A percentile compares a stretch with the other conserved stretches of the same genome.
These are phyloP conservation scores for Camelina sativa DNA, from an alignment of 345 rosid species.

Conservation along the genomic window DNA sequence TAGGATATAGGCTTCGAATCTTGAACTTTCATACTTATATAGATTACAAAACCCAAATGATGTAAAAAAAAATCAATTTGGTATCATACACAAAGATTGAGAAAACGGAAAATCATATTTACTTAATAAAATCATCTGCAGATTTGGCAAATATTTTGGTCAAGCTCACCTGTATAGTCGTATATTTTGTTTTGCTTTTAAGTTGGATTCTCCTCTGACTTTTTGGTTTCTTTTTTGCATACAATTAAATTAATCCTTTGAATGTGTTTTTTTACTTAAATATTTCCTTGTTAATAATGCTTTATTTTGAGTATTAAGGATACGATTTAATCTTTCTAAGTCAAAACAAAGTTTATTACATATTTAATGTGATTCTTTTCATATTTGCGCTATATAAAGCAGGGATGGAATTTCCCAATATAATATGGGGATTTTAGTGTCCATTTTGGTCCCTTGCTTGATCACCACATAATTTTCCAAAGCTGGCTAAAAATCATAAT, in stretches of 20 bases:
- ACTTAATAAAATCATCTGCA: neutral
- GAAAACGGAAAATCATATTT: conserved; percentile 8
- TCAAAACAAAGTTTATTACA: too few relatives aligned
- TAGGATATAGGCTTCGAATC: conserved; percentile 1
- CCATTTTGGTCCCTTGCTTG: neutral
- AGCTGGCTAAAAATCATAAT: neutral
- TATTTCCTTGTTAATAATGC: too few relatives aligned
- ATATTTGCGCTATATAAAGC: neutral
- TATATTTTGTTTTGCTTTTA: neutral
- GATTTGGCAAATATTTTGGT: too few relatives aligned
- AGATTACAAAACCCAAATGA: neutral
- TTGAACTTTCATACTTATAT: conserved; percentile 4
- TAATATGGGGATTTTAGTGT: neutral
- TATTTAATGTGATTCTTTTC: neutral
- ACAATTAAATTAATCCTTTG: neutral
- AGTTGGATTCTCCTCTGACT: conserved; percentile 6
- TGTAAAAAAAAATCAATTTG: too few relatives aligned
- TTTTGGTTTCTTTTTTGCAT: too few relatives aligned
- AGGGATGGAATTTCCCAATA: neutral
- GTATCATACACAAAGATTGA: neutral
- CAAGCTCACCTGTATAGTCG: neutral
- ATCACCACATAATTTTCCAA: conserved; percentile 1
- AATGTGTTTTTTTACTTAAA: neutral
- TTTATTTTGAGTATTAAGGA: neutral
- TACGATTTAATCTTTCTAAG: neutral